These are phyloP conservation scores for Laburnicola sp. DNA, from an alignment of 2,329 filamentous ascomycete species.

Conservation along the genomic window DNA sequence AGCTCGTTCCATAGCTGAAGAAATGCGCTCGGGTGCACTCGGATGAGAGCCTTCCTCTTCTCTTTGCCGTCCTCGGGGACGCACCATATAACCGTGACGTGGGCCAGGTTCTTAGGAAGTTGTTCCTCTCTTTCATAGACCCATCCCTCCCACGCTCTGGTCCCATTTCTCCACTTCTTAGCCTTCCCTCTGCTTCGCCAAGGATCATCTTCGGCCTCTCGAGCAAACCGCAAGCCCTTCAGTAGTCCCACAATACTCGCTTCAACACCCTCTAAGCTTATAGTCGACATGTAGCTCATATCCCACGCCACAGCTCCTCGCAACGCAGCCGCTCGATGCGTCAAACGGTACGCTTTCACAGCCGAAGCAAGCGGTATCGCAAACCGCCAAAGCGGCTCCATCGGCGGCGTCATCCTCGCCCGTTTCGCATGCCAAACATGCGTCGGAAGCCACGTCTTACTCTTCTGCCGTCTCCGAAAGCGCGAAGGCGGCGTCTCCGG, in stretches of 20 bases:
- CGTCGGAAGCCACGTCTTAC: slow-evolving; percentile 93
- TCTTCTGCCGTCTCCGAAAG: slow-evolving; percentile 80
- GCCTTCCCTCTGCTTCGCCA: slow-evolving; percentile 60
- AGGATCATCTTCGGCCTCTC: slow-evolving; percentile 57
- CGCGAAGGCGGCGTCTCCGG: slow-evolving; percentile 65
- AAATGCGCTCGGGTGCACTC: slow-evolving; percentile 82
- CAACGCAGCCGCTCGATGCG: slow-evolving; percentile 75
- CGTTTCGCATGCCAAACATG: slow-evolving; percentile 93
- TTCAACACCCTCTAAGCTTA: slow-evolving; percentile 71
- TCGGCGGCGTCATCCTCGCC: slow-evolving; percentile 81
- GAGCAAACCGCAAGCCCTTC: slow-evolving; percentile 60
- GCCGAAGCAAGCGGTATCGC: slow-evolving; percentile 82
- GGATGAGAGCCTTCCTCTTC: slow-evolving; percentile 65
- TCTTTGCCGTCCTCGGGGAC: slow-evolving; percentile 23
- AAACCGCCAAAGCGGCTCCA: slow-evolving; percentile 85
- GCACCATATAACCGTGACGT: slow-evolving; percentile 76
- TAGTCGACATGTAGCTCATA: slow-evolving; percentile 89
- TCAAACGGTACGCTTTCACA: slow-evolving; percentile 85
- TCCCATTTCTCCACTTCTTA: slow-evolving; percentile 70
- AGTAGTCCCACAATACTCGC: slow-evolving; percentile 68
- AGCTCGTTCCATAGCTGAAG: slow-evolving; percentile 68
- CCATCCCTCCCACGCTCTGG: slow-evolving; percentile 61
- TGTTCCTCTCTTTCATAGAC: slow-evolving; percentile 58
- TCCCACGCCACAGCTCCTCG: slow-evolving; percentile 88
- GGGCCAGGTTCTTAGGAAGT: slow-evolving; percentile 64